Evolutionary conservation across 306 rosid species (phyloP), one percentile per base, ranked within the genome.

Genomic region (Cicer judaicum): DNA sequence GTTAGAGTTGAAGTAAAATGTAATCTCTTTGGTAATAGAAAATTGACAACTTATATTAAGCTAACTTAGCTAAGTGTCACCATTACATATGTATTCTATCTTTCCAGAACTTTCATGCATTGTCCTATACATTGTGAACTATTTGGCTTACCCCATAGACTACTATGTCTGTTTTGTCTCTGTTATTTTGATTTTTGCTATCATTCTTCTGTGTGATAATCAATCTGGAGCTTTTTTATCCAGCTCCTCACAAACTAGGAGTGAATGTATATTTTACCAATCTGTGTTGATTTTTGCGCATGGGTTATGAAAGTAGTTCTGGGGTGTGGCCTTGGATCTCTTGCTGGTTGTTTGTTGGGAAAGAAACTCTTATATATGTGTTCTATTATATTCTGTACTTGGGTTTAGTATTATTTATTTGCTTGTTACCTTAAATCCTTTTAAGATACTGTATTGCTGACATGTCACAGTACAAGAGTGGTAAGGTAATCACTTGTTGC

Each of bases 401-500:
- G 14, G 70, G 71, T 69, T 36, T 24, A 42, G 55, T 44, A 34
- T 59, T n/a, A n/a, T 56, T 64, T 64, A 49, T 79, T 79, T 61
- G 60, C 68, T 78, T 70, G 80, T 84, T 80, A 14, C 94, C 97
- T 87, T 94, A 79, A 85, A 47, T 80, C 64, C 68, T 62, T 75
- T 77, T 74, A 81, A 93, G 98, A 91, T 94, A 94, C 83, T 90
- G 98, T 86, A 75, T 94, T 77, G 97, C 98, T 46, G 97, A 94
- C 83, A 94, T 94, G 97, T 87, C 97, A 54, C 94, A 90, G n/a
- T 91, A 88, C 89, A 94, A 87, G 85, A 94, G 85, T 72, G 97
- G 98, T 76, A 93, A 93, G 97, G 98, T 91, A 76, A 61, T 77
- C 57, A 14, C 44, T 54, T 47, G 5, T 16, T 43, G 46, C 53